Base-by-base conservation (phyloP, 306 rosid species). In the Begonia loranthoides region DNA sequence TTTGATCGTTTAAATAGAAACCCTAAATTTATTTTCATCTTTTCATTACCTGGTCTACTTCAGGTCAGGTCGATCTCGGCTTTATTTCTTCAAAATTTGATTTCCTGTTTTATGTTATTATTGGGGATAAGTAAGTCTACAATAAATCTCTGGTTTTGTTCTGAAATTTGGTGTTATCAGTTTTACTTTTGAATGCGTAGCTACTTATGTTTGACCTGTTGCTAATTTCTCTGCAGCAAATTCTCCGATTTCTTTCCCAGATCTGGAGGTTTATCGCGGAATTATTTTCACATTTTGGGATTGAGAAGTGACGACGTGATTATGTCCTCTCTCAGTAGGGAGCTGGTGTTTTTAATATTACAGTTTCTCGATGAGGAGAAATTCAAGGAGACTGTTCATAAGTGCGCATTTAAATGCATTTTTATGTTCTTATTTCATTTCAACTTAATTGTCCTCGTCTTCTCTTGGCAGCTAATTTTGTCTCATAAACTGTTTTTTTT, bases 351-450 rank as follows among this genome's bases (percentile, higher is more conserved):
- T 85, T 65, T 90, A 92, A 90, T 90, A 84, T 76, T 90, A 70
- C 99, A 90, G 83, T 86, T 90, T 71, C 86, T 90, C 14, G 99
- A 90, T 62, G 99, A 90, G 77, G 99, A 86, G 70, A 90, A 90
- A 76, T 90, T 90, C 70, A 90, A 90, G 57, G 99, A 90, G 79
- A 85, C 99, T 62, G 95, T 90, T 69, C 99, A 90, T 64, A 90
- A 78, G 99, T 90, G 80, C 76, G 82, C 60, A 68, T 61, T 50
- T 64, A 52, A 34, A 65, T 52, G 50, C 15, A 44, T 38, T 40
- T 15, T 3, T 50, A 12, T n/a, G 13, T 58, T 21, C 28, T 10
- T 2, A 21, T 15, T 22, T 17, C 33, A 28, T 12, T 40, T 60
- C 11, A 15, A 10, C 11, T 28, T 62, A 54, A 33, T 12, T 14